phyloP scores from a whole-genome alignment of 345 rosid genomes.

The Salix suchowensis region DNA sequence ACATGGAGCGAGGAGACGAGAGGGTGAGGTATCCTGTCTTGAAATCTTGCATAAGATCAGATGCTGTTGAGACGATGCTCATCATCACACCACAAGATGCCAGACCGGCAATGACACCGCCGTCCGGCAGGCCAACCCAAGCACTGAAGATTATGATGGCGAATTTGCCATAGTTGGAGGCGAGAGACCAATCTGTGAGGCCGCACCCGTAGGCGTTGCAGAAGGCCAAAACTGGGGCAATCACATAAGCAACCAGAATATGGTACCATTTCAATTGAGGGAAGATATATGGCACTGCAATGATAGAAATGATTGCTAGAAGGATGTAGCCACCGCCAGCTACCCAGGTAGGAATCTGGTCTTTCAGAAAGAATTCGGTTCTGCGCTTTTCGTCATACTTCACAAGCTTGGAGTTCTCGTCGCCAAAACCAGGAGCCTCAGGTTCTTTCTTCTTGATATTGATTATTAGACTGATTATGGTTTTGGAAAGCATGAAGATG shows the following conservation, averaged over 20 bases:
- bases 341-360: slow-evolving; percentile 61
- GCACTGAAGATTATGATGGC: slow-evolving; percentile 74
- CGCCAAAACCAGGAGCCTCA: background rate
- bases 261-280: slow-evolving; percentile 72
- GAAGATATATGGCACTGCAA: slow-evolving; percentile 61
- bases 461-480: slow-evolving; percentile 35
- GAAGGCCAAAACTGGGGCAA: slow-evolving; percentile 77
- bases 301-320: slow-evolving; percentile 49
- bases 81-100: slow-evolving; percentile 91
- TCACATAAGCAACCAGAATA: slow-evolving; percentile 53
- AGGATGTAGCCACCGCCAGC: slow-evolving; percentile 51
- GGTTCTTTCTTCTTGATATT: slow-evolving; percentile 8
- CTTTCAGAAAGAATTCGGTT: slow-evolving; percentile 58
- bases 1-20: slow-evolving; percentile 86
- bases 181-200: slow-evolving; percentile 84
- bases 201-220: slow-evolving; percentile 92
- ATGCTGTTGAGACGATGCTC: slow-evolving; percentile 93
- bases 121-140: slow-evolving; percentile 62
- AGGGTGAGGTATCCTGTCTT: slow-evolving; percentile 88
- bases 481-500: slow-evolving; percentile 45
- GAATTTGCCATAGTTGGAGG: slow-evolving; percentile 79
- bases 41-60: slow-evolving; percentile 90
- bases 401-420: background rate
- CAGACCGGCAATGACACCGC: slow-evolving; percentile 78
- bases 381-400: slow-evolving; percentile 45